Evolutionary conservation across 148 eudicot genomes (phyloP), one percentile per base, ranked within the genome.

Genomic region (Diospyros lotus): DNA sequence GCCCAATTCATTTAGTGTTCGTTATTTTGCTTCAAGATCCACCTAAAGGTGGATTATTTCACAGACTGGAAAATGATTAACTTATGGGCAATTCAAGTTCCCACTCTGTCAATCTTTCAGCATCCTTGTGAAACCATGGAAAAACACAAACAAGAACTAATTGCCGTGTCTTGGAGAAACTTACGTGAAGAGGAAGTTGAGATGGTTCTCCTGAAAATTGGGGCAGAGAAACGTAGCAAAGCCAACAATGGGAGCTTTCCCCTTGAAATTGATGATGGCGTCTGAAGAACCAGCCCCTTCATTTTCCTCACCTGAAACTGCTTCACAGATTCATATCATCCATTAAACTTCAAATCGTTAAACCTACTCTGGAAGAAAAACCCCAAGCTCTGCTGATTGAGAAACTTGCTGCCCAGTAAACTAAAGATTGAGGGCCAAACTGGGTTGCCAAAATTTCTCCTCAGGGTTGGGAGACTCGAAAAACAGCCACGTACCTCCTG

Each of bases 181-280:
- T 73, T 78, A 78, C 81, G 56, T 58, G 68, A 52, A 58, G 76
- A 43, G 15, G 39, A 66, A 41, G 15, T 17, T 18, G 75, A 58
- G 41, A 52, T 18, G 72, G 58, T 13, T 67, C 69, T 78, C 65
- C 73, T 73, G 58, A 51, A 72, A 72, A 18, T 13, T 8, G 51
- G 11, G 59, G 66, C 64, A 72, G 28, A 40, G 63, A 51, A 72
- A 64, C 76, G 80, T 15, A 43, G 44, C 63, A 78, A 72, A 11
- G 80, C 76, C 72, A 73, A 44, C 45, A 78, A 59, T 8, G 81
- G 81, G 51, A 67, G 72, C 58, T 78, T 67, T 14, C 72, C 72
- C 14, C 66, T 40, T 50, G 66, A 58, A n/a, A 72, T n/a, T 48
- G 59, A 45, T 10, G 76, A 71, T 55, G 79, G 69, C 6, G 81